Conservation (phyloP, 305 asterid species). For the Fraxinus velutina region DNA sequence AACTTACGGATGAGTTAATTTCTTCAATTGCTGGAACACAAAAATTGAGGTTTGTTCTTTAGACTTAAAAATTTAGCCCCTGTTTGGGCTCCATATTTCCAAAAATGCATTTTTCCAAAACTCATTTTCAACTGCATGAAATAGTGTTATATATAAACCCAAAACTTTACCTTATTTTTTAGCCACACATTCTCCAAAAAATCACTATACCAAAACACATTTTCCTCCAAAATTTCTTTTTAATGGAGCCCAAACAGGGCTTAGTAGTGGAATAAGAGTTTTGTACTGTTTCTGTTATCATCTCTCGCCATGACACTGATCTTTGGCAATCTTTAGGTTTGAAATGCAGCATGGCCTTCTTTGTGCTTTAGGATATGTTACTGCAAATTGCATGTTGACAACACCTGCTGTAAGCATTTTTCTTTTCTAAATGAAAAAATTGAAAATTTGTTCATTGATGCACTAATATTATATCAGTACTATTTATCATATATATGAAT, state of each 20-base stretch:
- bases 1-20: constrained; percentile 60
- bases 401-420: constrained; percentile 64
- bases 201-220: background rate
- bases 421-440: background rate
- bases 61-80: background rate
- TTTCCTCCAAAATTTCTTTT: background rate
- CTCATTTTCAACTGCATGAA: background rate
- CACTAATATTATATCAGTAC: background rate
- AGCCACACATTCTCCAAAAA: background rate
- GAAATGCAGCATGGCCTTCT: constrained; percentile 81
- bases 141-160: background rate
- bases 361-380: constrained; percentile 83
- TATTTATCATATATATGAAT: background rate
- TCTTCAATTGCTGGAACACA: constrained; percentile 58
- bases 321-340: constrained; percentile 48
- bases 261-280: constrained; percentile 5
- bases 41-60: constrained; percentile 62
- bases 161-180: background rate
- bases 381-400: constrained; percentile 77
- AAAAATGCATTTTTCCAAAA: background rate
- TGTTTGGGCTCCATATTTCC: background rate
- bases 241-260: background rate
- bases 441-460: background rate
- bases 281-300: constrained; percentile 13
- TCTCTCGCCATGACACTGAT: constrained; percentile 15